Evolutionary conservation across 345 rosid genomes (phyloP).

Genomic region (Psidium guajava): DNA sequence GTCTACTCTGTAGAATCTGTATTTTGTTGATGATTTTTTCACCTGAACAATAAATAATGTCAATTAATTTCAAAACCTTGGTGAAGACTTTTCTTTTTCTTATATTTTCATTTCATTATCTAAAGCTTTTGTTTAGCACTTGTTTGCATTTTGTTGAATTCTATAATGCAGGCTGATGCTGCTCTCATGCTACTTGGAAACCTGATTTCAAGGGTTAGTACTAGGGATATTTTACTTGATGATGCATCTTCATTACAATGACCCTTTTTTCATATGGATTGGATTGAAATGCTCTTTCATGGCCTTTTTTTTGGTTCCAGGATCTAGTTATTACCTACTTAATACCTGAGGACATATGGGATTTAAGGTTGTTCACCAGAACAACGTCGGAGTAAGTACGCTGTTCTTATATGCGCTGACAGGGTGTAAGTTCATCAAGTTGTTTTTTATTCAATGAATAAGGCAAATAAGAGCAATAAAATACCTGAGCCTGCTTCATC

Average conservation of each 20-base stretch:
- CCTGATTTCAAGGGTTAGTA: conserved; percentile 58
- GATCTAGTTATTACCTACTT: conserved; percentile 29
- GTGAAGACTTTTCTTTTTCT: neutral
- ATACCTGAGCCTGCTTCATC: neutral
- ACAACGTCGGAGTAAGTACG: conserved; percentile 54
- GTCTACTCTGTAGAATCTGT: neutral
- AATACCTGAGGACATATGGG: conserved; percentile 88
- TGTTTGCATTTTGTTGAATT: neutral
- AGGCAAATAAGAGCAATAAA: neutral
- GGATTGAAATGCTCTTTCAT: neutral
- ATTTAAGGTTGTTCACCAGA: conserved; percentile 61
- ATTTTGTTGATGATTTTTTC: neutral
- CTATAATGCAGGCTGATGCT: conserved; percentile 67
- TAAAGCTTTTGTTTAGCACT: neutral
- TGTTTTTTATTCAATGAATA: no score
- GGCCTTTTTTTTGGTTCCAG: conserved; percentile 26
- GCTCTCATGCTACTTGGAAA: conserved; percentile 63
- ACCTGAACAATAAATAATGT: neutral
- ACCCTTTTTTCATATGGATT: neutral
- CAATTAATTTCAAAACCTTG: neutral
- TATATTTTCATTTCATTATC: neutral
- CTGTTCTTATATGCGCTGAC: neutral
- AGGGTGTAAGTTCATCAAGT: neutral
- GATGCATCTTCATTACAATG: neutral
- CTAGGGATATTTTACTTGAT: neutral